Conservation (phyloP, 2,329 filamentous ascomycete genomes). For the Monosporascus sp. region DNA sequence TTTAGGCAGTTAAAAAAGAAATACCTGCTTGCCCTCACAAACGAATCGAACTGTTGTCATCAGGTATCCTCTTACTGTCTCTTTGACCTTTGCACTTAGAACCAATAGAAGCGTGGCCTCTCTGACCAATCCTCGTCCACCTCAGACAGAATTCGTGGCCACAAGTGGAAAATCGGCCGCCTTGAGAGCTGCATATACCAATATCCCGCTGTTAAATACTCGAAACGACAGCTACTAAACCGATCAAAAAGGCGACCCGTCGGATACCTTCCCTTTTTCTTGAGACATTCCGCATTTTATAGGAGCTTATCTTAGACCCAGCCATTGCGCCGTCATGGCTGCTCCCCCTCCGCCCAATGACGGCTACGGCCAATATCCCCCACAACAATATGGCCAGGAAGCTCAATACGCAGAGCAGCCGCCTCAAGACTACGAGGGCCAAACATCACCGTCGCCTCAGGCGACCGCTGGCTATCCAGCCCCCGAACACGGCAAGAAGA, state of each 20-base stretch:
- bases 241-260: neutral
- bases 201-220: neutral
- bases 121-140: neutral
- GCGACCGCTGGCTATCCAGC: conserved; percentile 21
- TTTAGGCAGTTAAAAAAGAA: neutral
- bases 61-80: neutral
- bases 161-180: neutral
- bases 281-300: neutral
- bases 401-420: conserved; percentile 34
- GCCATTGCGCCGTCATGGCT: conserved; percentile 42
- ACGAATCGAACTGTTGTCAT: neutral
- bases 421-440: conserved; percentile 30
- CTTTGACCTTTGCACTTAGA: neutral
- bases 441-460: conserved; percentile 30
- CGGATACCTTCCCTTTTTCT: neutral
- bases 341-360: conserved; percentile 39
- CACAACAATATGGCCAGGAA: conserved; percentile 35
- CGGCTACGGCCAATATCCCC: conserved; percentile 46
- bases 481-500: conserved; percentile 59
- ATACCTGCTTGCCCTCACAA: neutral
- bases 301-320: neutral
- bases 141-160: neutral
- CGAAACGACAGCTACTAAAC: neutral
- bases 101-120: neutral
- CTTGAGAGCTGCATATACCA: neutral